A percentile compares a stretch with the other conserved stretches of the same genome.
phyloP scores from a whole-genome alignment of 495 filamentous ascomycete species.

The Pyrenopolyporus hunteri region DNA sequence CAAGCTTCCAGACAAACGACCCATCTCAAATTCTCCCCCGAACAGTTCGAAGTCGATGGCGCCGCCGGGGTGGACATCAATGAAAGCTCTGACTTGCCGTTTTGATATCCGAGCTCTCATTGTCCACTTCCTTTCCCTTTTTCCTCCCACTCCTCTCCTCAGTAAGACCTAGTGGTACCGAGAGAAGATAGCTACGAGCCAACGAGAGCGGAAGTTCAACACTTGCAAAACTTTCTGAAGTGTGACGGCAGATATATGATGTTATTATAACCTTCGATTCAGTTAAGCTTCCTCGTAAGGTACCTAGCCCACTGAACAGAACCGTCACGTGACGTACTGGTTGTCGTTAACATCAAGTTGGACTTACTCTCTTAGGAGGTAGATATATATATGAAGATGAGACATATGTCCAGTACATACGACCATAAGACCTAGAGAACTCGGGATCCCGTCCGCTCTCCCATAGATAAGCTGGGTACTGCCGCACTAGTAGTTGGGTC shows the following conservation, averaged over 20 bases:
- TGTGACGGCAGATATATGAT: neutral
- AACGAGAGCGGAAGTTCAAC: neutral
- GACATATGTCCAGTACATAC: no score
- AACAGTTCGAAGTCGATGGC: neutral
- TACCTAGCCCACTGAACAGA: neutral
- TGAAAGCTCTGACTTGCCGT: neutral
- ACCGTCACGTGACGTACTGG: neutral
- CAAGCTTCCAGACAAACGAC: constrained; percentile 20
- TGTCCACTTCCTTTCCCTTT: no score
- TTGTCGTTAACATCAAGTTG: no score
- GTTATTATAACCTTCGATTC: neutral
- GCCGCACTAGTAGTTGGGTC: constrained; percentile 56
- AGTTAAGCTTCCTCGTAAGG: no score
- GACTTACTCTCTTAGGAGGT: no score
- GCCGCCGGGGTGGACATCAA: neutral
- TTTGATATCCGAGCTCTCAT: no score
- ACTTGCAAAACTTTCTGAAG: neutral
- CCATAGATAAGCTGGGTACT: constrained; percentile 51
- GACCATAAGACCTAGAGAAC: constrained; percentile 53
- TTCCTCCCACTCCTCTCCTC: no score
- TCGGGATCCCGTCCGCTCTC: constrained; percentile 60
- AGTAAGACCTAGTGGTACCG: no score
- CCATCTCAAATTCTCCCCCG: neutral
- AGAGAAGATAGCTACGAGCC: neutral
- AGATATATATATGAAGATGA: no score